Evolutionary conservation across 2,329 filamentous ascomycete genomes (phyloP).

Genomic region (Colletotrichum orchidophilum): DNA sequence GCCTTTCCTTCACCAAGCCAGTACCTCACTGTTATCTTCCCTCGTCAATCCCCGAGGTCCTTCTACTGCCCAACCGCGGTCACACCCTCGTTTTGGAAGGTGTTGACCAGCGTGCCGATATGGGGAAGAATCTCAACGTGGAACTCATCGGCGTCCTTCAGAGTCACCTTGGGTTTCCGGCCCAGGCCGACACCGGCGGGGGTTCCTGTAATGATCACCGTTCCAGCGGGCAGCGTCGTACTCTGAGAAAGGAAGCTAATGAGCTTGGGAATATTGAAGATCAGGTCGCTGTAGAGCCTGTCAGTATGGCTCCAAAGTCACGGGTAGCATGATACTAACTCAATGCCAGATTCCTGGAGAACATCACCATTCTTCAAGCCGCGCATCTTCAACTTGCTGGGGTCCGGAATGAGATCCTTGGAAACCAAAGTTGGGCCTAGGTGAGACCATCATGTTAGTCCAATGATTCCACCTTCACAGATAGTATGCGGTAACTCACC

Average conservation of each 20-base stretch:
- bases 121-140: constrained; percentile 52
- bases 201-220: constrained; percentile 54
- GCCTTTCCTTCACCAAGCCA: neutral
- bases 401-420: constrained; percentile 50
- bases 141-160: constrained; percentile 52
- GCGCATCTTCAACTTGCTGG: constrained; percentile 49
- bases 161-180: constrained; percentile 47
- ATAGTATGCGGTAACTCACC: constrained; percentile 12
- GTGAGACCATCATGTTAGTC: neutral
- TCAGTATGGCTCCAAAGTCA: constrained; percentile 42
- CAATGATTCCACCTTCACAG: neutral
- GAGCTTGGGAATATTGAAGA: constrained; percentile 59
- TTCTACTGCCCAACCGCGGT: neutral
- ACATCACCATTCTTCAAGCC: constrained; percentile 61
- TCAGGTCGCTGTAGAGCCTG: constrained; percentile 54
- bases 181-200: constrained; percentile 52
- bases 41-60: no score
- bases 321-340: constrained; percentile 36
- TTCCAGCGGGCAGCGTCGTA: constrained; percentile 52
- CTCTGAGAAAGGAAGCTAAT: constrained; percentile 54
- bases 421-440: constrained; percentile 60
- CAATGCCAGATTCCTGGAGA: constrained; percentile 54
- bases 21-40: no score
- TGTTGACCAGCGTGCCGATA: constrained; percentile 54
- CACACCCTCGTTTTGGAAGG: constrained; percentile 25